Evolutionary conservation across 2,329 filamentous ascomycete genomes (phyloP), one percentile per base, ranked within the genome.

Genomic region (Tolypocladium guangdongense): DNA sequence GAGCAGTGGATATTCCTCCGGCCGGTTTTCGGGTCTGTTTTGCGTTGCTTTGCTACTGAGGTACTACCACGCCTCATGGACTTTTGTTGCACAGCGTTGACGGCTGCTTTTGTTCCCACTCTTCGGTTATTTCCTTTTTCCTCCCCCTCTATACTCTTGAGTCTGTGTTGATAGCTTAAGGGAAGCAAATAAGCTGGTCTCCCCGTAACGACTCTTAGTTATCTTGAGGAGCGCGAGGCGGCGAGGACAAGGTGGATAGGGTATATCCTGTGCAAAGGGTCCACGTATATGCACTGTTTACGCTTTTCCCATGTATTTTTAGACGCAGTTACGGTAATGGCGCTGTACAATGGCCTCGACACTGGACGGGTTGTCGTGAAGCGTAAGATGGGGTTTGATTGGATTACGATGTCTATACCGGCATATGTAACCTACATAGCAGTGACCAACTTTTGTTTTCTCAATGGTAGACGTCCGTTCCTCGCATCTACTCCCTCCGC

Each of bases 131-230:
- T 12, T 33, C 27, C 54, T 38, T 38, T 55, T 43, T 53, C 50
- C 20, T 32, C 24, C 12, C 48, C 54, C 49, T 52, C 57, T 55
- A 57, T 56, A 54, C 56, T 52, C 52, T 52, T n/a, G 36, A 16
- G 32, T 22, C n/a, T 39, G 48, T 50, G 48, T 39, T 38, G 32
- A 14, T 39, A 39, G 48, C 43, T 8, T 11, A 50, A 36, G 48
- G 22, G 20, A n/a, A 30, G 22, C 36, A 50, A 37, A 24, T 18
- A n/a, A 35, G 39, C 24, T 32, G 27, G 16, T 27, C 43, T 46
- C n/a, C 11, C 43, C 10, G 7, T 12, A 27, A 47, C 27, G 27
- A n/a, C 18, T 47, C 27, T 27, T 27, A 3, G 27, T 14, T 33
- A 10, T 11, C 27, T 7, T 20, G 18, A 32, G 16, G 43, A 12